phyloP scores from a whole-genome alignment of 2,329 filamentous ascomycete species.

The Aspergillus pseudotamarii region DNA sequence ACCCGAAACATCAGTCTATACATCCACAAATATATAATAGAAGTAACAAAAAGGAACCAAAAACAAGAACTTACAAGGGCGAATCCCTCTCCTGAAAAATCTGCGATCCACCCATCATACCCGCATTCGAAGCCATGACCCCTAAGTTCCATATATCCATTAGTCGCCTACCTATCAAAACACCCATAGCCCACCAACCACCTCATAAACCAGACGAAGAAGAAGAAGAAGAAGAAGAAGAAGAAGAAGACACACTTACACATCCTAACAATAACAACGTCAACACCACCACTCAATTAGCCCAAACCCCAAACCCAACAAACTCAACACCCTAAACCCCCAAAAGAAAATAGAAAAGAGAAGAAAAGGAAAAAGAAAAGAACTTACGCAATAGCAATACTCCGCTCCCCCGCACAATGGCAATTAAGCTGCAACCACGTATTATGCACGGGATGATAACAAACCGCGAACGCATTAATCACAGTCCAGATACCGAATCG shows the following conservation, averaged over 20 bases:
- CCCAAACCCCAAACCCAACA: no score
- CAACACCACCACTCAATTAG: not conserved
- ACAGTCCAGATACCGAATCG: slow-evolving; percentile 56
- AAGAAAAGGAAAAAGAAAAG: no score
- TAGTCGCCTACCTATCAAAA: no score
- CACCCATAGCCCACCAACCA: no score
- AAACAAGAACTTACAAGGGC: slow-evolving; percentile 31
- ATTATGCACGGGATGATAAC: slow-evolving; percentile 58
- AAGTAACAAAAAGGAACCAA: not conserved
- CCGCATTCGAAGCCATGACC: slow-evolving; percentile 56
- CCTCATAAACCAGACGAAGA: not conserved
- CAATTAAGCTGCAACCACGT: slow-evolving; percentile 59
- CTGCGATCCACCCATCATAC: slow-evolving; percentile 56
- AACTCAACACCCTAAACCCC: no score
- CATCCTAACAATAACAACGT: slow-evolving; percentile 26
- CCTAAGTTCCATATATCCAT: not conserved
- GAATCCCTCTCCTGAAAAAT: slow-evolving; percentile 52
- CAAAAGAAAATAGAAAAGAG: not conserved
- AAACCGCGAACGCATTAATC: slow-evolving; percentile 55
- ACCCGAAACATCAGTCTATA: not conserved
- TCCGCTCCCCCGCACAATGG: slow-evolving; percentile 49
- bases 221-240: not conserved
- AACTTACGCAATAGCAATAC: slow-evolving; percentile 53
- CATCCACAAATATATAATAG: not conserved
- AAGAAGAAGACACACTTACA: slow-evolving; percentile 19